Base-by-base conservation (phyloP, 2,329 filamentous ascomycete genomes). In the Ascomycota sp. region DNA sequence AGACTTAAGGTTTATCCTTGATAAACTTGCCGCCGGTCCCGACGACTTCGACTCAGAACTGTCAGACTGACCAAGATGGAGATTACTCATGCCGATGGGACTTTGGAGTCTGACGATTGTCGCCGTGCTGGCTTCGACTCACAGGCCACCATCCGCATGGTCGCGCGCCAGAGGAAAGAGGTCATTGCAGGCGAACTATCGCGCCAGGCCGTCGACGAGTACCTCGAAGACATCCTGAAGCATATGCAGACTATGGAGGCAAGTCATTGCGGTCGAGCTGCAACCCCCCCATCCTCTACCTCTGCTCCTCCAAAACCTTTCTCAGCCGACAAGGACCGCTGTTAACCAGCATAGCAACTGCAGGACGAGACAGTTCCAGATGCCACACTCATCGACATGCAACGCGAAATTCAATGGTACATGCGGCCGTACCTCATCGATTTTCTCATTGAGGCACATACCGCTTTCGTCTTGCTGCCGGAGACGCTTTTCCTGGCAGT, bases 351-450 rank as follows among this genome's bases (percentile, higher is more conserved):
- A n/a, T n/a, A n/a, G n/a, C 7, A 15, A 20, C 33, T 26, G 32
- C 27, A 69, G 67, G 69, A 75, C 45, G 78, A 91, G 56, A 95
- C 89, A 20, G 63, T 95, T 40, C 81, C 89, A 31, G 89, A 98
- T 53, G 86, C 92, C 51, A 86, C 86, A 52, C 83, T 91, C 23
- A 98, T 98, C 52, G 89, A 98, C 53, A 94, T 95, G 55, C 89
- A 98, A 57, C 83, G 85, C 40, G 89, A 98, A 65, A 95, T 98
- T 38, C 83, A 95, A 51, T 98, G 89, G 89, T 95, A 91, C 58
- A 98, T 98, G 89, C 67, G 89, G 44, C 89, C 89, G 1, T 95
- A 94, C 53, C 74, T 98, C 23, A 79, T 98, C 49, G 89, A 98
- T 60, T 98, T 98, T 57, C 69, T 98, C 41, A 78, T 95, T 44